A percentile compares a stretch with the other conserved stretches of the same genome.
Conservation (phyloP, 202 grass and related monocot species). For the Bolboschoenoplectus hybrid region DNA sequence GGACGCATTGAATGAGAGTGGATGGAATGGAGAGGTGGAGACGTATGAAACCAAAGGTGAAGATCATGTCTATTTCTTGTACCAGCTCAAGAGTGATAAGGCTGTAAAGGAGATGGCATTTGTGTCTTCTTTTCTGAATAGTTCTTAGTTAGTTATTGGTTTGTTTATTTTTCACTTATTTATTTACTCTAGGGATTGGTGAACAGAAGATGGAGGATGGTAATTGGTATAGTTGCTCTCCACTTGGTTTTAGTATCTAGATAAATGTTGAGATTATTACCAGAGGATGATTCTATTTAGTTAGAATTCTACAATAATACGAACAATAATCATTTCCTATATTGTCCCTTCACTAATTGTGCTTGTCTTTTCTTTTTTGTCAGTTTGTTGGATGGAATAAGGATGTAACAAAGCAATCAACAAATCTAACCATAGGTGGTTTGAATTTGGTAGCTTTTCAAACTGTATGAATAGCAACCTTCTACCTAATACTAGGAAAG, state of each 20-base stretch:
- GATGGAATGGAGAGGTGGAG: slow-evolving; percentile 46
- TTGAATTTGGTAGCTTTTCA: neutral
- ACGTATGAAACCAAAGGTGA: slow-evolving; percentile 47
- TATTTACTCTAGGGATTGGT: slow-evolving; percentile 16
- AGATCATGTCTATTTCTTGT: slow-evolving; percentile 46
- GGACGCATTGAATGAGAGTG: slow-evolving; percentile 41
- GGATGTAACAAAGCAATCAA: neutral
- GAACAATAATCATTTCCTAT: neutral
- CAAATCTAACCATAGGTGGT: neutral
- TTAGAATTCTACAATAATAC: neutral
- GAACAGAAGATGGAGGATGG: neutral
- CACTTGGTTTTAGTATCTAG: neutral
- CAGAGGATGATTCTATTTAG: neutral
- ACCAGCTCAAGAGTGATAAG: slow-evolving; percentile 26
- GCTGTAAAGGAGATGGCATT: slow-evolving; percentile 36
- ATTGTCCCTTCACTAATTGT: neutral
- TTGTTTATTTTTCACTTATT: slow-evolving; percentile 26
- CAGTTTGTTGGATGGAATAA: slow-evolving; percentile 10
- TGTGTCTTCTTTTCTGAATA: slow-evolving; percentile 41
- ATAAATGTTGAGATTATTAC: neutral
- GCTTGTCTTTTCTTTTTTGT: slow-evolving; percentile 19
- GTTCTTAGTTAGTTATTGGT: slow-evolving; percentile 31
- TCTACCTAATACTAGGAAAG: slow-evolving; percentile 12
- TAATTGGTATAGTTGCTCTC: neutral
- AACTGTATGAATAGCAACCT: neutral